phyloP scores from a whole-genome alignment of 2,329 filamentous ascomycete species.

The Alternaria sp. region DNA sequence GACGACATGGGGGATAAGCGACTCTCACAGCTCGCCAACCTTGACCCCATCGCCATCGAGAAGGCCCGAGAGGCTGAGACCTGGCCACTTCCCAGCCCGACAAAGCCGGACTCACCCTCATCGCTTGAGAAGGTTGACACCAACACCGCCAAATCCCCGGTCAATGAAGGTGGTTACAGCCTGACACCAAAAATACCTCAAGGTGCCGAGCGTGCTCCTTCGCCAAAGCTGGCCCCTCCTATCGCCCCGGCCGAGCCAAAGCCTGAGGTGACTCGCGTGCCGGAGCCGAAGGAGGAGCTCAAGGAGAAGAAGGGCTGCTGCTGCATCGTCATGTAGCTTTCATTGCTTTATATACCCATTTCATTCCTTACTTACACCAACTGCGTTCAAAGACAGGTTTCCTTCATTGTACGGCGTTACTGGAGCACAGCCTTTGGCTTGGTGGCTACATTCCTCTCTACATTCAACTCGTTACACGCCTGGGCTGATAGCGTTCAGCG shows the following conservation, averaged over 20 bases:
- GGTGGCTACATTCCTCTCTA: conserved; percentile 16
- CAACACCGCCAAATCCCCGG: conserved; percentile 35
- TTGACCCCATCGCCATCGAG: conserved; percentile 36
- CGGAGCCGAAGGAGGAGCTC: conserved; percentile 62
- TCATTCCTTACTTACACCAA: conserved; percentile 25
- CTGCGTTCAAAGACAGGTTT: conserved; percentile 29
- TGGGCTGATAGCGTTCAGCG: conserved; percentile 45
- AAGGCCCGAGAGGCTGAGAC: conserved; percentile 33
- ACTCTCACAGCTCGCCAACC: conserved; percentile 35
- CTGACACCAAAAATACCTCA: conserved; percentile 55
- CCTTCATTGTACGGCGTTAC: conserved; percentile 36
- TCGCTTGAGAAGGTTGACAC: conserved; percentile 32
- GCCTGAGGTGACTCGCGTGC: conserved; percentile 55
- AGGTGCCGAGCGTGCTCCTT: conserved; percentile 34
- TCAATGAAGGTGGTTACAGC: conserved; percentile 52
- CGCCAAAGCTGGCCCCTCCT: conserved; percentile 31
- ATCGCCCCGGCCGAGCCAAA: conserved; percentile 40
- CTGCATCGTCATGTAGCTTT: conserved; percentile 73
- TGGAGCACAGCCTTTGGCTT: conserved; percentile 16
- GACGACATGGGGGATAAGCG: conserved; percentile 57
- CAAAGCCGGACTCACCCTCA: conserved; percentile 24
- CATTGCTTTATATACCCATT: conserved; percentile 37
- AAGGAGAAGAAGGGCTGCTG: conserved; percentile 69
- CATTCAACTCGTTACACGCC: conserved; percentile 18
- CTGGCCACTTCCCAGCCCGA: conserved; percentile 46